phyloP scores from a whole-genome alignment of 2,329 filamentous ascomycete species.

The Pestalotiopsis sp. region DNA sequence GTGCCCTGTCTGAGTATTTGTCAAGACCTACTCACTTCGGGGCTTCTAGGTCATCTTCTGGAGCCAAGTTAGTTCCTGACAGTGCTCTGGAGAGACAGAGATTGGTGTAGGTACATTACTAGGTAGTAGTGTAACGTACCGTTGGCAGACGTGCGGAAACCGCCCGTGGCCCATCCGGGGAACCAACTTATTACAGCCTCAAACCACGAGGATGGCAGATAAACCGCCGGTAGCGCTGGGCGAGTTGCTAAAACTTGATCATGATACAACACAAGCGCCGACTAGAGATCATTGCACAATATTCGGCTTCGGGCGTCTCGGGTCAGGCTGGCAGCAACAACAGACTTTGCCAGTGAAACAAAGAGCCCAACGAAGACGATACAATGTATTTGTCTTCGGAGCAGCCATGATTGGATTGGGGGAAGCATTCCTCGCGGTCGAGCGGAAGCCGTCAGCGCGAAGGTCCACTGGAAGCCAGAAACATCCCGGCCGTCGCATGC shows the following conservation, averaged over 20 bases:
- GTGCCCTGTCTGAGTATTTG: neutral
- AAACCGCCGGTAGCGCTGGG: neutral
- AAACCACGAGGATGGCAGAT: neutral
- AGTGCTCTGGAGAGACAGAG: neutral
- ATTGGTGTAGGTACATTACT: no score
- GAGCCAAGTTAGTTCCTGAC: neutral
- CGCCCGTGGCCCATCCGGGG: neutral
- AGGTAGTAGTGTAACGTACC: neutral
- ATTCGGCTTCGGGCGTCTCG: neutral
- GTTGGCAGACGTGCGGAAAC: neutral
- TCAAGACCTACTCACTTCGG: neutral
- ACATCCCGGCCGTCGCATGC: conserved; percentile 3
- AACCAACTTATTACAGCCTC: neutral
- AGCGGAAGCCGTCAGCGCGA: conserved; percentile 5
- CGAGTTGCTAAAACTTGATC: neutral
- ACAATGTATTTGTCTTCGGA: neutral
- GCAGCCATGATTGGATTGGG: neutral
- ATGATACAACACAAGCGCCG: neutral
- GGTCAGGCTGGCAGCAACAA: neutral
- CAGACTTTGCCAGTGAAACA: neutral
- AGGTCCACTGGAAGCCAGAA: neutral
- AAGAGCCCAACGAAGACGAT: no score
- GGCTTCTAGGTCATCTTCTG: neutral
- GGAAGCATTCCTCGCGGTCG: conserved; percentile 1
- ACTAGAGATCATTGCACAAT: neutral